These are phyloP conservation scores for Trametes hirsuta DNA, from an alignment of 1,284 basidiomycete species.

Conservation along the genomic window DNA sequence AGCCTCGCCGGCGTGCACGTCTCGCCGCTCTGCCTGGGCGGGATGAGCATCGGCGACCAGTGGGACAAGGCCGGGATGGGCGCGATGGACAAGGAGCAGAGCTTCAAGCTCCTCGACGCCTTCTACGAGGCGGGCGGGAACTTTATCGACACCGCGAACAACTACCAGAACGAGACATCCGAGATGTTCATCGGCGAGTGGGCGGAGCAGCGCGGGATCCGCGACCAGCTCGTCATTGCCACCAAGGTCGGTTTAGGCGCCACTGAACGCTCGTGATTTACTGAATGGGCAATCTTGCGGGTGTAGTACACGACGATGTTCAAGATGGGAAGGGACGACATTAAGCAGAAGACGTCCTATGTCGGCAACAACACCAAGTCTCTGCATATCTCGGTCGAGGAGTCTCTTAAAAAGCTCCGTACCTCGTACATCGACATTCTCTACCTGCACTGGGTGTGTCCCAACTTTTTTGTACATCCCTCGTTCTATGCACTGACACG, in stretches of 20 bases:
- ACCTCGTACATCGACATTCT: slow-evolving; percentile 58
- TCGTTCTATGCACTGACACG: slow-evolving; percentile 11
- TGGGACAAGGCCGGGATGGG: slow-evolving; percentile 41
- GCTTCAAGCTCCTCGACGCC: slow-evolving; percentile 52
- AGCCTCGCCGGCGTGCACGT: slow-evolving; percentile 30
- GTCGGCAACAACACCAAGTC: slow-evolving; percentile 52
- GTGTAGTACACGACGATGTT: slow-evolving; percentile 54
- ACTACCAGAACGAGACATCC: slow-evolving; percentile 39
- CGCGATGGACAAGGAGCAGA: slow-evolving; percentile 27
- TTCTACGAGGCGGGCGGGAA: slow-evolving; percentile 52
- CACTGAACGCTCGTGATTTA: neutral
- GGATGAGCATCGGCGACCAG: slow-evolving; percentile 49
- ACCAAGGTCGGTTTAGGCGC: slow-evolving; percentile 35
- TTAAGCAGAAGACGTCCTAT: slow-evolving; percentile 44
- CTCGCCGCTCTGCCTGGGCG: slow-evolving; percentile 54
- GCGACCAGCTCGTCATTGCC: slow-evolving; percentile 47
- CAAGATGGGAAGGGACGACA: slow-evolving; percentile 25
- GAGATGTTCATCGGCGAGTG: slow-evolving; percentile 45
- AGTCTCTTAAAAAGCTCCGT: slow-evolving; percentile 57
- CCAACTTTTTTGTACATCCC: slow-evolving; percentile 25
- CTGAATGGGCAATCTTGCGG: slow-evolving; percentile 33
- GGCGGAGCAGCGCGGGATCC: slow-evolving; percentile 41
- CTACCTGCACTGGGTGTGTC: slow-evolving; percentile 50
- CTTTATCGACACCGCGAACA: slow-evolving; percentile 58
- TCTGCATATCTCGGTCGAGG: slow-evolving; percentile 47